Conservation (phyloP, 2,329 filamentous ascomycete genomes). For the Zalaria sp. region DNA sequence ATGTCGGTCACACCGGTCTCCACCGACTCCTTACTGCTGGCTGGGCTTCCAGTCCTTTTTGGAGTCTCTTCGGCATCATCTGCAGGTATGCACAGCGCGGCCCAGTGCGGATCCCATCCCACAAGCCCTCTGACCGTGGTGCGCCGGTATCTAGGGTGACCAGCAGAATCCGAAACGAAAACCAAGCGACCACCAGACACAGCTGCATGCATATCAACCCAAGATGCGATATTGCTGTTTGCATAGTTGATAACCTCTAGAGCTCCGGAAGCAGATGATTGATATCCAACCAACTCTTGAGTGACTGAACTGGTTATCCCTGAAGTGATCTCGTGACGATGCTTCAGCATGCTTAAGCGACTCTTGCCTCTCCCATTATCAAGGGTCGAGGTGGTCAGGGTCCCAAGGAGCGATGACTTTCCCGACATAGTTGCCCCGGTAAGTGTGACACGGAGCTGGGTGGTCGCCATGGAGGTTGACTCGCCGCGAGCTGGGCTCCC, state of each 20-base stretch:
- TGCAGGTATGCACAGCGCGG: constrained; percentile 72
- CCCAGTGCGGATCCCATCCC: constrained; percentile 93
- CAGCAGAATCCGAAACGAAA: constrained; percentile 83
- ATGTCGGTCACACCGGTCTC: constrained; percentile 41
- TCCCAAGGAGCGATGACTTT: constrained; percentile 83
- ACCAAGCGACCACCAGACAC: constrained; percentile 63
- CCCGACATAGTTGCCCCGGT: constrained; percentile 83
- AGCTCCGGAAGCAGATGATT: constrained; percentile 14
- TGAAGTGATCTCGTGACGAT: constrained; percentile 83
- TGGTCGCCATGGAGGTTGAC: constrained; percentile 23
- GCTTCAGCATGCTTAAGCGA: constrained; percentile 74
- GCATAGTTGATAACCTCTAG: constrained; percentile 64
- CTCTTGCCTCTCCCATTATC: constrained; percentile 91
- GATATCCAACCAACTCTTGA: constrained; percentile 83
- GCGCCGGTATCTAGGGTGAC: constrained; percentile 75
- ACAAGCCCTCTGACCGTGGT: constrained; percentile 83
- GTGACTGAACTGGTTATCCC: constrained; percentile 90
- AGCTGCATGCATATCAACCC: constrained; percentile 83
- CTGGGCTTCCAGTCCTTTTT: constrained; percentile 29
- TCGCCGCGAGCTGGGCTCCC: neutral
- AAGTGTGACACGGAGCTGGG: constrained; percentile 75
- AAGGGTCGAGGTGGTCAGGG: constrained; percentile 70
- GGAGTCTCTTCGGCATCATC: constrained; percentile 47
- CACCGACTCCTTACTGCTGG: constrained; percentile 37
- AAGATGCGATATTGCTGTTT: constrained; percentile 74